Conservation (phyloP, 192 early-diverging fungal species). For the Helicostylum pulchrum region DNA sequence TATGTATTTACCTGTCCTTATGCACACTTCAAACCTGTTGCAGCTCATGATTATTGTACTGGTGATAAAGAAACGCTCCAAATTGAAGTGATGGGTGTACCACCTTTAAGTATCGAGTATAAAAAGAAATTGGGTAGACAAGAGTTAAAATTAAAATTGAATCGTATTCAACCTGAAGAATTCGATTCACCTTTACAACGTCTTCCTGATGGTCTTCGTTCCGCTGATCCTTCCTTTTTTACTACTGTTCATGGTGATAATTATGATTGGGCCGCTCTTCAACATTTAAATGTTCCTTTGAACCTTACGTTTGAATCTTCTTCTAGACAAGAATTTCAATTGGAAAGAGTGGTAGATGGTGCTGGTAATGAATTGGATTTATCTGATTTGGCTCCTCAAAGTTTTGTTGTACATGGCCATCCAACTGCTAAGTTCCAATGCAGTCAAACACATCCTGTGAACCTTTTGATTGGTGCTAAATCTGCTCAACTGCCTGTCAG, state of each 20-base stretch:
- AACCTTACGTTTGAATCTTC: constrained; percentile 31
- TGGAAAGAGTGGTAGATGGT: constrained; percentile 33
- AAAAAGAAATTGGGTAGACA: constrained; percentile 9
- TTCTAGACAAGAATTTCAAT: constrained; percentile 16
- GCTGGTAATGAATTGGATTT: constrained; percentile 33
- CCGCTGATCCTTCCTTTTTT: constrained; percentile 16
- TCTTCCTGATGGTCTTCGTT: background rate
- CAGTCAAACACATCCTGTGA: constrained; percentile 21
- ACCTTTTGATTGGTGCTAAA: constrained; percentile 23
- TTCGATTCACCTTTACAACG: constrained; percentile 23
- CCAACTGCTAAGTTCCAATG: constrained; percentile 35
- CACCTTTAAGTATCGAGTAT: constrained; percentile 40
- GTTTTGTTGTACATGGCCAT: constrained; percentile 26
- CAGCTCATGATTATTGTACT: constrained; percentile 25
- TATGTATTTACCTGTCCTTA: constrained; percentile 40
- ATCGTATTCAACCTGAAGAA: constrained; percentile 32
- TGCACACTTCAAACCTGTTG: constrained; percentile 26
- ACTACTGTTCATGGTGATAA: background rate
- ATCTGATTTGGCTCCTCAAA: background rate
- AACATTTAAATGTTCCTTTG: constrained; percentile 25
- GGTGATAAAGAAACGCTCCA: constrained; percentile 30
- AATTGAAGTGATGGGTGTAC: constrained; percentile 37
- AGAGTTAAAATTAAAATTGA: constrained; percentile 18
- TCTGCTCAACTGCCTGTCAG: constrained; percentile 16
- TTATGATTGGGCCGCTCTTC: constrained; percentile 38